Evolutionary conservation across 176 grass and related monocot species (phyloP).

Genomic region (Rhynchospora breviuscula): DNA sequence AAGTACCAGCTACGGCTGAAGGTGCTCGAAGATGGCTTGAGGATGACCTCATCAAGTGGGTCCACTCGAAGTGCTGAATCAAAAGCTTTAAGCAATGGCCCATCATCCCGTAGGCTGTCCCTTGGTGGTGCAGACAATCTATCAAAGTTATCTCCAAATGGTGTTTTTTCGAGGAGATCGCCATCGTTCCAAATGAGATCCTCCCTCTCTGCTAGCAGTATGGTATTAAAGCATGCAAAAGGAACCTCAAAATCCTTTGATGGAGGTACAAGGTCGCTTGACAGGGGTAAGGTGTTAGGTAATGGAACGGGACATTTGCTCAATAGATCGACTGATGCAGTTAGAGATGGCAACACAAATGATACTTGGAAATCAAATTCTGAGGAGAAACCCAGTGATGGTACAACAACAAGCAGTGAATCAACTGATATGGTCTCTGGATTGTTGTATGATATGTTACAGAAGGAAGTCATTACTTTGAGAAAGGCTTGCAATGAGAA

Average conservation of each 20-base stretch:
- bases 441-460: constrained; percentile 92
- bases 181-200: constrained; percentile 95
- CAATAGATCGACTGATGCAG: constrained; percentile 74
- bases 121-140: constrained; percentile 82
- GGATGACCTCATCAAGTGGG: constrained; percentile 49
- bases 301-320: constrained; percentile 60
- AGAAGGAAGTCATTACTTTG: constrained; percentile 86
- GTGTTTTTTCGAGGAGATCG: constrained; percentile 69
- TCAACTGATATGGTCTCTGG: constrained; percentile 69
- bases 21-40: constrained; percentile 96
- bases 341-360: constrained; percentile 47
- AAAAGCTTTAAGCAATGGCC: constrained; percentile 73
- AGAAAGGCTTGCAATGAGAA: constrained; percentile 90
- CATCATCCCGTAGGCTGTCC: constrained; percentile 70
- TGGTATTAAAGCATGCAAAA: constrained; percentile 88
- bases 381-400: constrained; percentile 41
- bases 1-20: constrained; percentile 91
- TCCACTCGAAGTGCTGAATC: constrained; percentile 55
- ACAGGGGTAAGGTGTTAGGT: constrained; percentile 58
- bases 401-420: constrained; percentile 33
- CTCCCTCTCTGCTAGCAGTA: constrained; percentile 74
- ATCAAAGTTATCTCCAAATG: constrained; percentile 69
- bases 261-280: constrained; percentile 85
- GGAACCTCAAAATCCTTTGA: constrained; percentile 99
- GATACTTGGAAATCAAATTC: constrained; percentile 59